phyloP scores from a whole-genome alignment of 441 rosid genomes.

The Cnidoscolus chayamansa region DNA sequence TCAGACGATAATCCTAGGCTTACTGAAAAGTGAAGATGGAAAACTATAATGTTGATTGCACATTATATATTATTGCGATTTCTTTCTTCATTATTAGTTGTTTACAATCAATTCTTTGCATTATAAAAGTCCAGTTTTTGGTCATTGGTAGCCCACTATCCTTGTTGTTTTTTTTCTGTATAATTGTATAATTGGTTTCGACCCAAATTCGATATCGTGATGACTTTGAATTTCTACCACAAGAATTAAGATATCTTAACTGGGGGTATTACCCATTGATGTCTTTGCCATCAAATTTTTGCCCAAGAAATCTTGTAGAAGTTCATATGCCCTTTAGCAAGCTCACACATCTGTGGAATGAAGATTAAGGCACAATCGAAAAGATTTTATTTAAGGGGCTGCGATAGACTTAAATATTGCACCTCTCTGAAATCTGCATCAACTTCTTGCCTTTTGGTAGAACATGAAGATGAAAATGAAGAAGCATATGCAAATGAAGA shows the following conservation, averaged over 20 bases:
- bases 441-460: too few relatives aligned
- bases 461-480: too few relatives aligned
- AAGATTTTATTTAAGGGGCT: too few relatives aligned
- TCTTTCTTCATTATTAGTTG: not conserved
- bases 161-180: too few relatives aligned
- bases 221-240: not conserved
- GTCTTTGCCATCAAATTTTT: not conserved
- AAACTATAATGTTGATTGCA: not conserved
- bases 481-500: too few relatives aligned
- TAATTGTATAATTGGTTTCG: too few relatives aligned
- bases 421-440: too few relatives aligned
- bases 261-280: not conserved
- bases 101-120: not conserved
- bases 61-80: not conserved
- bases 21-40: constrained; percentile 13
- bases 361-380: not conserved
- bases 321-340: not conserved
- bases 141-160: too few relatives aligned
- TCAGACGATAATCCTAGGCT: constrained; percentile 12
- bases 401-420: too few relatives aligned
- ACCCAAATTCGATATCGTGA: not conserved
- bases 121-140: not conserved
- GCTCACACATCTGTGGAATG: not conserved
- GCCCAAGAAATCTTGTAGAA: not conserved
- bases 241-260: not conserved